Conservation (phyloP, 2,329 filamentous ascomycete species). For the Hypoxylon sp. region DNA sequence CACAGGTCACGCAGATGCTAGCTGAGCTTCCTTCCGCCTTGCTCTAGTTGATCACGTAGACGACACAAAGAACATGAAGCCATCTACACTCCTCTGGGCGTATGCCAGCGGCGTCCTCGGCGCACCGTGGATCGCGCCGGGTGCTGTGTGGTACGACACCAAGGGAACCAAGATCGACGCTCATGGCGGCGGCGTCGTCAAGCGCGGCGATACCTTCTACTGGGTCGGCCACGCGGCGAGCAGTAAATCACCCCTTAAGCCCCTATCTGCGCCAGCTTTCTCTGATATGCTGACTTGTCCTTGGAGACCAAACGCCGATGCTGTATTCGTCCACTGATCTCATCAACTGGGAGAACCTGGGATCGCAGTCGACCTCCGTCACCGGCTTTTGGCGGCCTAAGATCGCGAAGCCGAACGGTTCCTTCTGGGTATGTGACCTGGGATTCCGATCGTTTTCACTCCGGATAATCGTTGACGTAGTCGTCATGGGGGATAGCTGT, state of each 20-base stretch:
- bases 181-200: constrained; percentile 50
- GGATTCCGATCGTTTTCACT: background rate
- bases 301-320: constrained; percentile 46
- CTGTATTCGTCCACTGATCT: constrained; percentile 52
- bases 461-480: background rate
- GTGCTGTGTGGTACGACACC: constrained; percentile 51
- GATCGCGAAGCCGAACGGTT: constrained; percentile 51
- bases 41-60: constrained; percentile 7
- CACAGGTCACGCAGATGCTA: constrained; percentile 2
- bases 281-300: constrained; percentile 17
- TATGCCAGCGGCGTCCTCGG: constrained; percentile 32
- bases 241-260: constrained; percentile 37
- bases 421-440: constrained; percentile 46
- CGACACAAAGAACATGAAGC: constrained; percentile 26
- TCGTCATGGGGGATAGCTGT: constrained; percentile 41
- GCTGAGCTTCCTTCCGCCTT: constrained; percentile 1
- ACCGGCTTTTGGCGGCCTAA: constrained; percentile 52
- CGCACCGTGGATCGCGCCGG: constrained; percentile 51
- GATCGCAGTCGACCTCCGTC: constrained; percentile 45
- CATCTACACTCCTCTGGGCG: constrained; percentile 26
- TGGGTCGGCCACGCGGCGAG: constrained; percentile 51
- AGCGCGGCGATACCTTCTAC: constrained; percentile 50
- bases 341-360: constrained; percentile 51
- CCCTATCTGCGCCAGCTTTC: background rate
- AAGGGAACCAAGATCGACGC: constrained; percentile 51